Conservation (phyloP, 345 rosid species). For the Microthlaspi erraticum region DNA sequence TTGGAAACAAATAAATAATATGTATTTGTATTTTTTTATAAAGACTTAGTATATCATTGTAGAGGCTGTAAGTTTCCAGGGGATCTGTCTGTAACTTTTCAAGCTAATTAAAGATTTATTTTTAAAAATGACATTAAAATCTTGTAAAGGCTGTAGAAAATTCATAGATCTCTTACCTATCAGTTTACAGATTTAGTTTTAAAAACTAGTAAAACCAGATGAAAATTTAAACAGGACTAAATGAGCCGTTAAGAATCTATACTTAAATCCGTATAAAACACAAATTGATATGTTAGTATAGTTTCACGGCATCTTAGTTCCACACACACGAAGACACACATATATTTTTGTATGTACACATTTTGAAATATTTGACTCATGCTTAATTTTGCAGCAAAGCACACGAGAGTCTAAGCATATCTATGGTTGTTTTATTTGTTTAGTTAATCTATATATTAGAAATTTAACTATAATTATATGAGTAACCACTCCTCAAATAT, state of each 20-base stretch:
- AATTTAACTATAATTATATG: background rate
- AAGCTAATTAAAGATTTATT: background rate
- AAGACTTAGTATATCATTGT: background rate
- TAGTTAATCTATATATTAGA: background rate
- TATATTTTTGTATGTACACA: background rate
- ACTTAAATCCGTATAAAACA: background rate
- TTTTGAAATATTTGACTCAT: background rate
- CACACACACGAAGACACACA: background rate
- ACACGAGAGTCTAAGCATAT: background rate
- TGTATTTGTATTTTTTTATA: too few species aligned
- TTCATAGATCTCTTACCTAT: background rate
- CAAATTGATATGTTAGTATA: background rate
- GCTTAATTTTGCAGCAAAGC: conserved; percentile 20
- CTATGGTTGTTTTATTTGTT: background rate
- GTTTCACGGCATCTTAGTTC: background rate
- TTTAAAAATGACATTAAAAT: background rate
- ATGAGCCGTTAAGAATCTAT: background rate
- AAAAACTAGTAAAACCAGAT: background rate
- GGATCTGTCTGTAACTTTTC: background rate
- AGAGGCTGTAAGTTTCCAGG: background rate
- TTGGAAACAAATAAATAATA: too few species aligned
- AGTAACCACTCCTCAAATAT: conserved; percentile 26
- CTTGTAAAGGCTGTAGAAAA: background rate
- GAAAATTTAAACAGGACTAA: background rate
- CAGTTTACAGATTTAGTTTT: background rate